Percentiles rank a stretch among this genome's conserved stretches.
phyloP scores from a whole-genome alignment of 306 rosid genomes.

The Prunus padus region DNA sequence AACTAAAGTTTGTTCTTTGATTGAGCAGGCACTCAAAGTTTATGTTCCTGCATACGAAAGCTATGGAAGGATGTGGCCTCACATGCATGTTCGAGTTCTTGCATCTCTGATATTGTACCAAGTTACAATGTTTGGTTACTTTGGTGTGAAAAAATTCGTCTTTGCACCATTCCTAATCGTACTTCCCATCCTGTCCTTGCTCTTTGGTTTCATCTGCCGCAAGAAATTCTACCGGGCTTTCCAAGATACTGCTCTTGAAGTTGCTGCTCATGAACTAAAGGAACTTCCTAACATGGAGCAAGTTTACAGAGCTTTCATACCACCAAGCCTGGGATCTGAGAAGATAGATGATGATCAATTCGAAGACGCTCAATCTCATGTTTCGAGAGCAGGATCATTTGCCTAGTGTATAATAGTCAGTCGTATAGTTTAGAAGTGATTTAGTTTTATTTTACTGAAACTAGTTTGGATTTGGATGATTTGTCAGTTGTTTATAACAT shows the following conservation, averaged over 20 bases:
- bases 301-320: slow-evolving; percentile 64
- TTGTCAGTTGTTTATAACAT: slow-evolving; percentile 1
- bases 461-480: slow-evolving; percentile 1
- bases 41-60: slow-evolving; percentile 87
- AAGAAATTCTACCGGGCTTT: slow-evolving; percentile 75
- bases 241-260: slow-evolving; percentile 54
- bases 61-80: slow-evolving; percentile 96
- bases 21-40: slow-evolving; percentile 80
- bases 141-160: slow-evolving; percentile 45
- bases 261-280: slow-evolving; percentile 43
- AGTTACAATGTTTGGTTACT: slow-evolving; percentile 83
- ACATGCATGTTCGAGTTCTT: slow-evolving; percentile 59
- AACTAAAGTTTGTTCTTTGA: neutral
- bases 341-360: slow-evolving; percentile 59
- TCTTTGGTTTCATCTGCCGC: slow-evolving; percentile 44
- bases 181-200: slow-evolving; percentile 59
- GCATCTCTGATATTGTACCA: slow-evolving; percentile 78
- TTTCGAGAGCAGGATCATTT: slow-evolving; percentile 48
- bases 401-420: slow-evolving; percentile 31
- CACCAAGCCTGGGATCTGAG: slow-evolving; percentile 69
- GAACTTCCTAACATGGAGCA: slow-evolving; percentile 70
- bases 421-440: neutral
- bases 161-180: slow-evolving; percentile 55
- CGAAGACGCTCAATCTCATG: slow-evolving; percentile 76
- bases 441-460: neutral